Base-by-base conservation (phyloP, 1,284 basidiomycete species). In the Cerrena zonata region DNA sequence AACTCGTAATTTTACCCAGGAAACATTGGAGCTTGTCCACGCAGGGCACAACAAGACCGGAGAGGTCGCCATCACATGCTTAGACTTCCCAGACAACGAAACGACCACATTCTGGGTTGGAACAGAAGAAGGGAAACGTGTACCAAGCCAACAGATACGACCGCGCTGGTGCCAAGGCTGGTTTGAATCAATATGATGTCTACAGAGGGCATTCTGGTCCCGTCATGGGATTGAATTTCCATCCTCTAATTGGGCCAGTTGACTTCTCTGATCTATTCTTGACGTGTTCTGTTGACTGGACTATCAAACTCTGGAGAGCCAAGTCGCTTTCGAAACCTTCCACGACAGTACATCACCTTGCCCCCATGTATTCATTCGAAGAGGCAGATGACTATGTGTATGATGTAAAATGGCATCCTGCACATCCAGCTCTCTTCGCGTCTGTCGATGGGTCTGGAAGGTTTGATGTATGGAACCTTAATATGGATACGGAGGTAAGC, bases 361-460 rank as follows among this genome's bases (percentile, higher is more conserved):
- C 79, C 1, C 91, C 94, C 1, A 59, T 96, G 18, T 89, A 94
- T 66, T 91, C 89, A 40, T 96, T 97, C 61, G 94, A 99, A 60
- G 94, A 97, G 68, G 87, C 91, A 11, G 91, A 93, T 65, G 95
- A 99, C 66, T 98, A 98, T 65, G 92, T 99, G n/a, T 98, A 96
- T 69, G 95, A 98, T 69, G 94, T 94, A 45, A 89, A 86, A 64
- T 99, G 96, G 96, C 94, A 98, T 66, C 93, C 94, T 1, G 75
- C 82, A 23, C 94, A 99, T 67, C 96, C 96, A 3, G 92, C 94
- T 0, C 55, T 96, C 40, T 99, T 99, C 66, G 95, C 89, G 13
- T 85, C 84, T 3, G 96, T 93, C 1, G 94, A 99, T 66, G 96
- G 94, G 0, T 87, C 88, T 2, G 96, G 95, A 27, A 88, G 87